These are phyloP conservation scores for Ceratobasidium papillatum DNA, from an alignment of 1,284 basidiomycete species.

Conservation along the genomic window DNA sequence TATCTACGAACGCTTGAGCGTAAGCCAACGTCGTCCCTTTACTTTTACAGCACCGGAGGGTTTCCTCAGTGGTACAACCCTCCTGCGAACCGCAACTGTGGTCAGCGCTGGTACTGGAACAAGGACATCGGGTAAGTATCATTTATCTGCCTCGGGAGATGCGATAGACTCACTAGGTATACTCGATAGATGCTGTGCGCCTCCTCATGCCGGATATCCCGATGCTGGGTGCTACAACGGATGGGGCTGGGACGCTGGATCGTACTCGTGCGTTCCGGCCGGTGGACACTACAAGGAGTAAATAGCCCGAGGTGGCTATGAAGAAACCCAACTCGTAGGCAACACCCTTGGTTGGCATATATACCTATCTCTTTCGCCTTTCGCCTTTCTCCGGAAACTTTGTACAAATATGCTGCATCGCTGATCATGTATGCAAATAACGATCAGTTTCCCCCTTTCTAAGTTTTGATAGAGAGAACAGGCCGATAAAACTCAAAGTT, in stretches of 20 bases:
- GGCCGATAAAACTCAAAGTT: too few relatives aligned
- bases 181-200: neutral
- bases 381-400: too few relatives aligned
- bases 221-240: neutral
- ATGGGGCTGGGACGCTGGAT: neutral
- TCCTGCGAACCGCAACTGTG: neutral
- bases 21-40: neutral
- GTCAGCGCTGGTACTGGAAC: neutral
- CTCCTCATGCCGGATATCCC: neutral
- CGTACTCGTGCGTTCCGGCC: neutral
- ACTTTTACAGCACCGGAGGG: neutral
- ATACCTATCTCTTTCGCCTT: too few relatives aligned
- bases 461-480: too few relatives aligned
- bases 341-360: too few relatives aligned
- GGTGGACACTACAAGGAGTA: neutral
- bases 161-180: too few relatives aligned
- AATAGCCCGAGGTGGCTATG: neutral
- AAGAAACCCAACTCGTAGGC: too few relatives aligned
- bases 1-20: too few relatives aligned
- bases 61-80: neutral
- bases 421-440: too few relatives aligned
- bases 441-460: too few relatives aligned
- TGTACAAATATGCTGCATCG: too few relatives aligned
- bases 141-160: too few relatives aligned
- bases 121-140: neutral